phyloP scores from a whole-genome alignment of 2,329 filamentous ascomycete genomes.

The Fusarium pseudograminearum region DNA sequence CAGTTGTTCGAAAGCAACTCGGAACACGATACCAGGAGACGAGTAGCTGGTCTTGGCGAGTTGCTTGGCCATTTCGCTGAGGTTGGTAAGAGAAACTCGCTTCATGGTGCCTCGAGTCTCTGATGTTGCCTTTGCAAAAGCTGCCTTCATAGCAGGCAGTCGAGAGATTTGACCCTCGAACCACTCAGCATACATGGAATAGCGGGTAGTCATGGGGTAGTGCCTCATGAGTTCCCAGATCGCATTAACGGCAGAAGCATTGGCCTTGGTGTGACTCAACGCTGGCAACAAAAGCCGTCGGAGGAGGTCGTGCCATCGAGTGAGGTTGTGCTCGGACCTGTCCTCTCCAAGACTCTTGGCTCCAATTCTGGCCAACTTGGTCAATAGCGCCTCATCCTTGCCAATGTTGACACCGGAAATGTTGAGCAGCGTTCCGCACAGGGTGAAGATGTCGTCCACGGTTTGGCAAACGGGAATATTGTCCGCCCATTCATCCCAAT shows the following conservation, averaged over 20 bases:
- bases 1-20: constrained; percentile 87
- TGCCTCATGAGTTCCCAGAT: constrained; percentile 85
- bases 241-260: constrained; percentile 85
- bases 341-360: constrained; percentile 79
- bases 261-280: constrained; percentile 85
- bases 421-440: constrained; percentile 87
- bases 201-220: constrained; percentile 82
- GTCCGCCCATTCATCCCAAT: constrained; percentile 97
- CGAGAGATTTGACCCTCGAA: constrained; percentile 83
- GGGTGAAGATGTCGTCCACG: constrained; percentile 88
- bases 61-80: constrained; percentile 85
- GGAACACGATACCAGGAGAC: constrained; percentile 91
- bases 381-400: constrained; percentile 79
- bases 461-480: constrained; percentile 92
- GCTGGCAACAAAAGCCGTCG: constrained; percentile 88
- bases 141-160: constrained; percentile 79
- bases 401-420: constrained; percentile 91
- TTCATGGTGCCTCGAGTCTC: constrained; percentile 91
- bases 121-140: constrained; percentile 79
- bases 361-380: constrained; percentile 89
- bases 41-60: constrained; percentile 93
- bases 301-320: constrained; percentile 87
- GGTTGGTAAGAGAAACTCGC: constrained; percentile 87
- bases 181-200: constrained; percentile 94
- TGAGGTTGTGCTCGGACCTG: constrained; percentile 74